Base-by-base conservation (phyloP, 768 basidiomycete genomes). In the Coprinellus micaceus region DNA sequence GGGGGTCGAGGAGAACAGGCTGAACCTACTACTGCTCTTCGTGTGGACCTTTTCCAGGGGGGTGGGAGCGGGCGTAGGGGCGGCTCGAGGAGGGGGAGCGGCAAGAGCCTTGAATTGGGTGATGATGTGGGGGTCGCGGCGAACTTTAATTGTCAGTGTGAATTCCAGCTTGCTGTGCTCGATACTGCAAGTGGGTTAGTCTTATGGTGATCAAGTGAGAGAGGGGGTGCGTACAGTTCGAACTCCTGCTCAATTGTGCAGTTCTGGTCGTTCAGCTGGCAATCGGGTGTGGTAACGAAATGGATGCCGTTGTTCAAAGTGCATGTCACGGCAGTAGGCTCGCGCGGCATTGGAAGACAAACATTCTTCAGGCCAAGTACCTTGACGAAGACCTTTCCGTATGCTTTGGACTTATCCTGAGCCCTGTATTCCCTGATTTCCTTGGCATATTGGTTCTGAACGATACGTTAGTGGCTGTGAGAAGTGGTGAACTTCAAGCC, bases 221-320 rank as follows among this genome's bases (percentile, higher is more conserved):
- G 11, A 19, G 58, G 45, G 7, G 36, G 45, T 5, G 77, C 91
- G 49, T 67, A 94, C 91, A 95, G 74, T 64, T 95, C 93, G 63
- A 95, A 95, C 67, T 95, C 93, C 67, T 94, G 91, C 46, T 91
- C 86, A 53, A 95, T 88, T 11, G 77, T 76, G 13, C 33, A 33
- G 52, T 82, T 80, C 46, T 88, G 83, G 40, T 68, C 65, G 26
- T 69, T 75, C 2, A 94, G 68, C n/a, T 77, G 74, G 53, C 78
- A 82, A 64, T 91, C 89, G 1, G 90, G 93, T 7, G 92, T 97
- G 3, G 90, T 91, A 33, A 98, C 95, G 60, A 89, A 94, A 69
- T 97, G 94, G 49, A 98, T 95, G 7, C 94, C 95, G 64, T 98
- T 98, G 71, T 98, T 97, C 59, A 98, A 77, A 0, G 92, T 93